These are phyloP conservation scores for carrot (Daucus carota) DNA, from an alignment of 129 eudicot species.

Conservation along the genomic window DH1_v3.0 NC_030386.2:29458501-29459000, in stretches of 20 bases:
- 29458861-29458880: not conserved
- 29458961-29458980: not conserved
- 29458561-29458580: not conserved
- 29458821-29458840: not conserved
- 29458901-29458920: not conserved
- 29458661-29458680: conserved; percentile 58
- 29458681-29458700: conserved; percentile 58
- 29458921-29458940: not conserved
- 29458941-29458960: not conserved
- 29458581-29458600: not conserved
- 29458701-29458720: conserved; percentile 46
- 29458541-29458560: not conserved
- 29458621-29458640: not conserved
- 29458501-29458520: no score
- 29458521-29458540: not conserved
- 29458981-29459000: conserved; percentile 25
- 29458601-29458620: not conserved
- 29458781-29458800: no score
- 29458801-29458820: not conserved
- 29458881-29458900: not conserved
- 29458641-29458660: not conserved
- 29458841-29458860: not conserved
- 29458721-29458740: conserved; percentile 64
- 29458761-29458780: no score
- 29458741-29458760: conserved; percentile 57